phyloP scores from a whole-genome alignment of 768 basidiomycete genomes.

The Hericium coralloides region DNA sequence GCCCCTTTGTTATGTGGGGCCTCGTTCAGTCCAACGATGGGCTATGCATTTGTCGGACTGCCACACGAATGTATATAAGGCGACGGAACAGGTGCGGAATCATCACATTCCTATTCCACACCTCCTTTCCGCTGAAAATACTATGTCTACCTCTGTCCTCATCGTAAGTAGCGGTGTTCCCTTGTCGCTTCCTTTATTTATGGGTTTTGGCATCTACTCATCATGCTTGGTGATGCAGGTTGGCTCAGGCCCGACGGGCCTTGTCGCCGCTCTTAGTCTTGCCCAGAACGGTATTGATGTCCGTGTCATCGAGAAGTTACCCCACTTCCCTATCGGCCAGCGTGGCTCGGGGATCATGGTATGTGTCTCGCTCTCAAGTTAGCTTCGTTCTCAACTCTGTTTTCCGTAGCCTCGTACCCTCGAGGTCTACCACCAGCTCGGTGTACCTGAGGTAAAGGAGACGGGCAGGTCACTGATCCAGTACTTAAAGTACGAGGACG shows the following conservation, averaged over 20 bases:
- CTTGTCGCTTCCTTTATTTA: too few species aligned
- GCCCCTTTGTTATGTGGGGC: too few species aligned
- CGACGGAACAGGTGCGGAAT: too few species aligned
- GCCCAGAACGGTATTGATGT: slow-evolving; percentile 2
- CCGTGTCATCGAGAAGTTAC: slow-evolving; percentile 4
- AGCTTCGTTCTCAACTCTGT: not conserved
- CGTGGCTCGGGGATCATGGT: slow-evolving; percentile 6
- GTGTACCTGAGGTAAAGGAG: not conserved
- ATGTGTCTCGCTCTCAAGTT: not conserved
- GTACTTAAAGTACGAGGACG: not conserved
- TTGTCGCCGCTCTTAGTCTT: slow-evolving; percentile 3
- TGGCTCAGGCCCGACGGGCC: not conserved
- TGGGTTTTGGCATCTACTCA: too few species aligned
- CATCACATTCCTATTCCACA: too few species aligned
- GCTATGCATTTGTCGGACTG: too few species aligned
- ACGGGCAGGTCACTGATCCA: not conserved
- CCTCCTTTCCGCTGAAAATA: too few species aligned
- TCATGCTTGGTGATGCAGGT: not conserved
- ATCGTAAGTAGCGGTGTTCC: too few species aligned
- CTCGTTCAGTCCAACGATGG: too few species aligned
- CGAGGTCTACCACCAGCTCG: slow-evolving; percentile 1
- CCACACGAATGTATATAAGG: too few species aligned
- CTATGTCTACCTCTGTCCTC: too few species aligned
- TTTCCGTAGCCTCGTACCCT: not conserved
- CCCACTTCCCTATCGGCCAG: not conserved